Evolutionary conservation across 2,329 filamentous ascomycete species (phyloP), one percentile per base, ranked within the genome.

Genomic region (Penicillium paneum): DNA sequence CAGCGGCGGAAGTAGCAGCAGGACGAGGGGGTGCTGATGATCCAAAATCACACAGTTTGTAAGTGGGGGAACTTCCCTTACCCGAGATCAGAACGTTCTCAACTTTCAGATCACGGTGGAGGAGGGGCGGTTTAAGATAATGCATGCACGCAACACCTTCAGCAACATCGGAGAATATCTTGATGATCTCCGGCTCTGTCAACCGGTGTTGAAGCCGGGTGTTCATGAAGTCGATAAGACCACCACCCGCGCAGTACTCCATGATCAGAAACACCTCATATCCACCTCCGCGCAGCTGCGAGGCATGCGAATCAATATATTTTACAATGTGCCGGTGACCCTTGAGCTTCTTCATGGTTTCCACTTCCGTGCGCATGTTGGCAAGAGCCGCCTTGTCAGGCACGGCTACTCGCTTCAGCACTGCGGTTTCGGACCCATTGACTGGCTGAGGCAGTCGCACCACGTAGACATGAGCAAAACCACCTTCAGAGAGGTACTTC

Each of bases 281-380:
- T 55, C 94, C 94, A 39, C 92, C 92, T 48, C 89, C 91, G 66
- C 90, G 88, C 65, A 97, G 79, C 75, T 97, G 92, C 15, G 91
- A 97, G 35, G 94, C 94, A 75, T 99, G 94, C 62, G 93, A 97
- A 78, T 99, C 94, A 72, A 97, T 92, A 76, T 99, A 99, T 55
- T 89, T 97, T 67, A 99, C 94, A 69, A 99, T 97, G 66, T 94
- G 88, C 59, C 87, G 86, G 81, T 97, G 94, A 54, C 94, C 94
- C 80, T 96, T 96, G 66, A 99, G 82, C 76, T 94, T 92, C 85
- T 99, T 99, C 94, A 99, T 99, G 13, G 94, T 99, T 78, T 99
- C 94, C 65, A 99, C 94, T 80, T 99, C 94, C 63, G 87, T 97
- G 74, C 94, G 87, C 94, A 99, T 97, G 74, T 90, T 92, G 59